Percentiles rank a stretch among this genome's conserved stretches.
Conservation (phyloP, 768 basidiomycete genomes). For the Termitomyces eurrhizus region DNA sequence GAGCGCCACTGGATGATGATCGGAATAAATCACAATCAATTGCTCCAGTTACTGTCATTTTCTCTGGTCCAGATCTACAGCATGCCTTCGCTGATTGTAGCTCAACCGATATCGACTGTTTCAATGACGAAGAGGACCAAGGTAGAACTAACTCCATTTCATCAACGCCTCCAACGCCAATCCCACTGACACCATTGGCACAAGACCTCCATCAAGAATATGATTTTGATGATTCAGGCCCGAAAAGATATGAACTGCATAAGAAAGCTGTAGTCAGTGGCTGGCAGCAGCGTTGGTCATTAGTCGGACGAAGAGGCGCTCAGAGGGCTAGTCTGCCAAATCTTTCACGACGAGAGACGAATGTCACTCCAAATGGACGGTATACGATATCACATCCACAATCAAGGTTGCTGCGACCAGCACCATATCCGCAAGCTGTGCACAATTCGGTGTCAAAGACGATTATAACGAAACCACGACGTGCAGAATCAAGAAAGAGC, state of each 20-base stretch:
- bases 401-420: constrained; percentile 11
- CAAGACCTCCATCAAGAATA: constrained; percentile 22
- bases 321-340: constrained; percentile 17
- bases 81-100: constrained; percentile 39
- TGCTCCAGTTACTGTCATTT: constrained; percentile 1
- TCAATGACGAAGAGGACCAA: constrained; percentile 25
- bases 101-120: constrained; percentile 42
- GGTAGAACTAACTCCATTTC: constrained; percentile 17
- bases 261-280: constrained; percentile 44
- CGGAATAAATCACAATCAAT: not conserved
- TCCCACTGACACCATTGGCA: constrained; percentile 32
- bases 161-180: constrained; percentile 28
- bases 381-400: constrained; percentile 22
- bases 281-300: constrained; percentile 53
- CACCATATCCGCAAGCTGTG: constrained; percentile 15
- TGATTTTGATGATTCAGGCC: constrained; percentile 22
- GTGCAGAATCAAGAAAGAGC: constrained; percentile 20
- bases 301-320: constrained; percentile 35
- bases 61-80: constrained; percentile 41
- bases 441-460: constrained; percentile 13
- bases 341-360: constrained; percentile 40
- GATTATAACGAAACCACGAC: constrained; percentile 9
- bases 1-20: not conserved
- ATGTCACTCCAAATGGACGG: constrained; percentile 39
- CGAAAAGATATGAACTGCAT: constrained; percentile 24